These are phyloP conservation scores for Brasilioporus rufonigricans DNA, from an alignment of 768 basidiomycete species.

Conservation along the genomic window DNA sequence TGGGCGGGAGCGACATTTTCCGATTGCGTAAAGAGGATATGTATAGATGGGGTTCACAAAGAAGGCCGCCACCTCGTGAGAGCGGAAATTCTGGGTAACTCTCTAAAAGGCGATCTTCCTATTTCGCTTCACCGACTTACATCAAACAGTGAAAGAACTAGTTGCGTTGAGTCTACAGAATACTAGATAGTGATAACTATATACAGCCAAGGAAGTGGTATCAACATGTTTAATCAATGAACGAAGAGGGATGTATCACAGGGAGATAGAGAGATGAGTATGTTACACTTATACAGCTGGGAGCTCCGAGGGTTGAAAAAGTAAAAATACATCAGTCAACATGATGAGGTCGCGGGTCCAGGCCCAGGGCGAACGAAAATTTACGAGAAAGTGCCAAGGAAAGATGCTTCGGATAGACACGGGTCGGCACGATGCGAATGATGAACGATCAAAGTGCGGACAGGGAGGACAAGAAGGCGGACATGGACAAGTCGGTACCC, in stretches of 20 bases:
- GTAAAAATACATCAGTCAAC: conserved; percentile 30
- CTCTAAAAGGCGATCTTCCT: conserved; percentile 9
- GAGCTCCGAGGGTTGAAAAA: conserved; percentile 10
- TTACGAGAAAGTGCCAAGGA: background rate
- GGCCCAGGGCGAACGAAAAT: conserved; percentile 1
- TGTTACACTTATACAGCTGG: conserved; percentile 27
- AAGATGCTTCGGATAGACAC: conserved; percentile 5
- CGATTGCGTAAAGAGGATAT: background rate
- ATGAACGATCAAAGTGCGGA: conserved; percentile 25
- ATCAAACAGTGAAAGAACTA: background rate
- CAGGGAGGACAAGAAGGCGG: conserved; percentile 32
- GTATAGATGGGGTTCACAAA: background rate
- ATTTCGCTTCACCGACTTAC: conserved; percentile 15
- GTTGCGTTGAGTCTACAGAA: conserved; percentile 13
- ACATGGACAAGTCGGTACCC: conserved; percentile 30
- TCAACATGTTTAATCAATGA: conserved; percentile 7
- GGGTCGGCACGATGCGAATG: conserved; percentile 3
- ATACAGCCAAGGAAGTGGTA: conserved; percentile 19
- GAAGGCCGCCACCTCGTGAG: conserved; percentile 9
- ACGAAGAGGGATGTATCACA: conserved; percentile 15
- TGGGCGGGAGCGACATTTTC: conserved; percentile 8
- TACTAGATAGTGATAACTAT: conserved; percentile 33
- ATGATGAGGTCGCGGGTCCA: conserved; percentile 7
- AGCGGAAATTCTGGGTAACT: conserved; percentile 1
- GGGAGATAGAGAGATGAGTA: background rate